Conservation (phyloP, 768 basidiomycete genomes). For the Lactarius evosmus region DNA sequence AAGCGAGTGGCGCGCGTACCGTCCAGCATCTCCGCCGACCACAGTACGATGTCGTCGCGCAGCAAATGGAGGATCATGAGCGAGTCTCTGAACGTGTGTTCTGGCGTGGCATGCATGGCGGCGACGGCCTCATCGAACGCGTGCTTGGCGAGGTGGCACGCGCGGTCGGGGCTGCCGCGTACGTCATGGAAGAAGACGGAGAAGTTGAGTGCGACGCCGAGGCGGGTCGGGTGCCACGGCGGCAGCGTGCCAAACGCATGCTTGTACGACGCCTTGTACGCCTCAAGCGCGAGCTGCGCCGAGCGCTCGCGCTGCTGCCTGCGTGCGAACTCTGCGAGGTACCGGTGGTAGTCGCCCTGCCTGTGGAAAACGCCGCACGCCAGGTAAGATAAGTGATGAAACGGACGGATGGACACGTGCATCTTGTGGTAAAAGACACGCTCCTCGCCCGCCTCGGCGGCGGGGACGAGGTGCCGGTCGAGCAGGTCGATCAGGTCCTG, state of each 20-base stretch:
- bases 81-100: constrained; percentile 66
- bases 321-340: constrained; percentile 82
- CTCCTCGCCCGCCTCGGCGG: constrained; percentile 72
- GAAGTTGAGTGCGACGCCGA: constrained; percentile 88
- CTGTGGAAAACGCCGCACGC: constrained; percentile 36
- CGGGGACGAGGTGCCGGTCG: constrained; percentile 54
- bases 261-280: constrained; percentile 83
- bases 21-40: constrained; percentile 71
- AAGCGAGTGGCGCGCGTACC: constrained; percentile 28
- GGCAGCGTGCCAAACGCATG: constrained; percentile 73
- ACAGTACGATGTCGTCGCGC: constrained; percentile 81
- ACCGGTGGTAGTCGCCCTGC: constrained; percentile 90
- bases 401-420: constrained; percentile 40
- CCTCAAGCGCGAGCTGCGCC: constrained; percentile 73
- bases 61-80: constrained; percentile 80
- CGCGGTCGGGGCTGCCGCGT: constrained; percentile 77
- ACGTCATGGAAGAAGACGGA: constrained; percentile 94
- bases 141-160: constrained; percentile 86
- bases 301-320: constrained; percentile 64
- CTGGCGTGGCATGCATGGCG: constrained; percentile 34
- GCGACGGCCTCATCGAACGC: constrained; percentile 89
- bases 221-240: constrained; percentile 78
- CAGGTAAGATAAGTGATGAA: constrained; percentile 12
- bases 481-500: constrained; percentile 74
- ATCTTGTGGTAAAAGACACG: constrained; percentile 90